Evolutionary conservation across 192 early-diverging fungal species (phyloP).

Genomic region (Gamsiella multidivaricata): DNA sequence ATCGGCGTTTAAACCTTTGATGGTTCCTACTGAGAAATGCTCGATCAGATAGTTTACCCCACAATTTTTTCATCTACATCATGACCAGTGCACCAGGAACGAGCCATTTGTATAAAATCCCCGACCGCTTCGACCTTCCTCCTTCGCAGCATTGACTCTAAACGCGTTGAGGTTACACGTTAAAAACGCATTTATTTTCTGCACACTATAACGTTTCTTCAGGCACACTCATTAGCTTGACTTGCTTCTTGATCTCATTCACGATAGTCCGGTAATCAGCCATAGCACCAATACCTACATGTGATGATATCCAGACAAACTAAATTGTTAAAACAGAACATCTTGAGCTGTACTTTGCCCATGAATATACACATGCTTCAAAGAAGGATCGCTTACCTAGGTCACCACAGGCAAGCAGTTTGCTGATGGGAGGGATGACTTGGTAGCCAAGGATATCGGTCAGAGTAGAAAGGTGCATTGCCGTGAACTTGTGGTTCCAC

Average conservation of each 20-base stretch:
- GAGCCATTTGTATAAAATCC: no score
- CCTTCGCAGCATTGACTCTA: no score
- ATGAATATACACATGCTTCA: background rate
- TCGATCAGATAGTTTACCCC: no score
- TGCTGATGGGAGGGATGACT: conserved; percentile 83
- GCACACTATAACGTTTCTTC: background rate
- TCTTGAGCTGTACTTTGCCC: no score
- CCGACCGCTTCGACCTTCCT: no score
- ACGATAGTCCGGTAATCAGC: conserved; percentile 80
- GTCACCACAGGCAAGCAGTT: conserved; percentile 93
- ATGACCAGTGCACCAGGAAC: no score
- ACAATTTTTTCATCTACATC: no score
- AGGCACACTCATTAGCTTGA: background rate
- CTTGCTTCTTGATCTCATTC: conserved; percentile 43
- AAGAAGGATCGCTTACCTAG: no score
- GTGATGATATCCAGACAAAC: background rate
- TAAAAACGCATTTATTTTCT: no score
- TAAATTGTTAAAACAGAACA: background rate
- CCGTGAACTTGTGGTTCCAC: conserved; percentile 95
- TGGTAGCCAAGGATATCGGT: conserved; percentile 65
- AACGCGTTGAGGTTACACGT: no score
- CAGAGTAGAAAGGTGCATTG: conserved; percentile 71
- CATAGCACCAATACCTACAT: conserved; percentile 86
- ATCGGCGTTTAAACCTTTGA: no score
- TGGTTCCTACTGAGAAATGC: no score